Evolutionary conservation across 768 basidiomycete species (phyloP).

Genomic region (Trametes meyenii): DNA sequence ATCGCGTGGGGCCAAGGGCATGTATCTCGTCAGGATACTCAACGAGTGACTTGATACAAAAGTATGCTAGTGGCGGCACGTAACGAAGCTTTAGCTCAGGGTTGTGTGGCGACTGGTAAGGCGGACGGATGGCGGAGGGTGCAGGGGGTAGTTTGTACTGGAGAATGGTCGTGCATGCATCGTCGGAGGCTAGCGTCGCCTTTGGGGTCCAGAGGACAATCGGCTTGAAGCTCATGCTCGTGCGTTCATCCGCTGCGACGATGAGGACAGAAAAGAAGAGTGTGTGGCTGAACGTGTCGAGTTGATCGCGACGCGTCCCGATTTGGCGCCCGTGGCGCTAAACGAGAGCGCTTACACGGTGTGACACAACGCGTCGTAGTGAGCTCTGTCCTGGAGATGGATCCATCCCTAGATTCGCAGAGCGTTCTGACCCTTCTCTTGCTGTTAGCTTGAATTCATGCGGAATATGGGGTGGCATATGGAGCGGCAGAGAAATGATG

Average conservation of each 20-base stretch:
- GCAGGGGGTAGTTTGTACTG: conserved; percentile 28
- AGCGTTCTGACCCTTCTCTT: background rate
- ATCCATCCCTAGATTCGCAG: background rate
- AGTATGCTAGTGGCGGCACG: conserved; percentile 54
- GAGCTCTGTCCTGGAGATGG: background rate
- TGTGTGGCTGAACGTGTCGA: background rate
- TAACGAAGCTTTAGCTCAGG: conserved; percentile 2
- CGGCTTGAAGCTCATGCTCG: conserved; percentile 15
- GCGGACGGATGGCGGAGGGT: conserved; percentile 20
- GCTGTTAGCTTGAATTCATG: no score
- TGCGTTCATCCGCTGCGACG: background rate
- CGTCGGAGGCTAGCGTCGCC: conserved; percentile 26
- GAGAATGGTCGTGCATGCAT: conserved; percentile 29
- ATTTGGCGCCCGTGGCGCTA: background rate
- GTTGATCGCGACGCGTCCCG: conserved; percentile 1
- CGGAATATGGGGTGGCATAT: no score
- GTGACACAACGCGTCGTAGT: conserved; percentile 12
- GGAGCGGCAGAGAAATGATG: no score
- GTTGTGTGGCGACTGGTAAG: conserved; percentile 12
- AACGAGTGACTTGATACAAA: conserved; percentile 52
- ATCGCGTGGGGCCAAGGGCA: conserved; percentile 37
- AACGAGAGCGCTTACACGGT: conserved; percentile 12
- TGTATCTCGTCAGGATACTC: conserved; percentile 49
- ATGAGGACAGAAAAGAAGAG: background rate
- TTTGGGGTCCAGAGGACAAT: conserved; percentile 30